phyloP scores from a whole-genome alignment of 1,284 basidiomycete species.

The Vanrija sp. region DNA sequence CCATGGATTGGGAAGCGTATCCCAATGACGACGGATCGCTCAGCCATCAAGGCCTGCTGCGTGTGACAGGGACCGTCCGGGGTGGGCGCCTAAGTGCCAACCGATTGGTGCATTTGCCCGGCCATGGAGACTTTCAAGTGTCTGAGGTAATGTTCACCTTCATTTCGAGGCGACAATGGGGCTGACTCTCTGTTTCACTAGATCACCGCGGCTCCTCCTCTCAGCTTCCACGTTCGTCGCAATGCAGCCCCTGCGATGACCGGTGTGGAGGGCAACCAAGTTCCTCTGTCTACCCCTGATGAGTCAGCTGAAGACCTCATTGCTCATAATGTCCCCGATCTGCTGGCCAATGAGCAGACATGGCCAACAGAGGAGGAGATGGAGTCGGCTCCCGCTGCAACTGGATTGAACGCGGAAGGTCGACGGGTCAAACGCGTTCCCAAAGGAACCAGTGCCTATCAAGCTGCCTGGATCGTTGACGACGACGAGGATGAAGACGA shows the following conservation, averaged over 20 bases:
- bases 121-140: conserved; percentile 84
- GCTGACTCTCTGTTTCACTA: conserved; percentile 3
- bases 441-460: conserved; percentile 88
- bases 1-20: conserved; percentile 57
- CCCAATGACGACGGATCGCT: conserved; percentile 21
- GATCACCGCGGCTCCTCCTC: conserved; percentile 30
- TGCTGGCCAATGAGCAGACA: conserved; percentile 90
- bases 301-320: conserved; percentile 82
- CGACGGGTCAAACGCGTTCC: conserved; percentile 64
- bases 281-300: conserved; percentile 50
- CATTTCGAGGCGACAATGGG: no score
- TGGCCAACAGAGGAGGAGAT: conserved; percentile 99
- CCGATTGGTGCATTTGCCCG: conserved; percentile 81
- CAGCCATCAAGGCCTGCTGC: conserved; percentile 54
- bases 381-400: conserved; percentile 48
- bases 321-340: conserved; percentile 81
- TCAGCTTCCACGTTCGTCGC: not conserved
- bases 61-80: conserved; percentile 78
- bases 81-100: conserved; percentile 77
- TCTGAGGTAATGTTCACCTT: conserved; percentile 58
- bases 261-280: not conserved
- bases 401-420: conserved; percentile 46
- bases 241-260: not conserved
- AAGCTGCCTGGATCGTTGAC: conserved; percentile 88
- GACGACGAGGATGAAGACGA: conserved; percentile 59